Percentiles rank a stretch among this genome's conserved stretches.
phyloP scores from a whole-genome alignment of 176 grass and related monocot genomes.

The Lolium rigidum region DNA sequence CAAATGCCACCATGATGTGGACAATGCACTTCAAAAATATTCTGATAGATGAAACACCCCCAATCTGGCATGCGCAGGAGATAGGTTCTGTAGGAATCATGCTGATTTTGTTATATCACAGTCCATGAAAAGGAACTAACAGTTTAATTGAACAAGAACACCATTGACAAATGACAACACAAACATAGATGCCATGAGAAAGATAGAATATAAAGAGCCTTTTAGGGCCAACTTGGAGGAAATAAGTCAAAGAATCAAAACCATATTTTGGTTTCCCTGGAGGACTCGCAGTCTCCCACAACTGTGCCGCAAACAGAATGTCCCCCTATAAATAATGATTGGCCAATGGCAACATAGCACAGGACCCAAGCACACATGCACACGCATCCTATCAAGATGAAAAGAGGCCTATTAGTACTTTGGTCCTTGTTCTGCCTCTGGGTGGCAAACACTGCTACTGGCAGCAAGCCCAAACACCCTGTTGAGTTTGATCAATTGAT shows the following conservation, averaged over 20 bases:
- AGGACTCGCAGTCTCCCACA: conserved; percentile 41
- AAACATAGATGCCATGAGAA: conserved; percentile 46
- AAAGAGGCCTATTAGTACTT: conserved; percentile 52
- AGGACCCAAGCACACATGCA: conserved; percentile 50
- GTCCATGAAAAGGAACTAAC: conserved; percentile 42
- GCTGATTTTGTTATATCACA: conserved; percentile 46
- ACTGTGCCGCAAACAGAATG: conserved; percentile 39
- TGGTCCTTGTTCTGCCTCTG: conserved; percentile 57
- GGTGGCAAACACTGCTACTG: conserved; percentile 33
- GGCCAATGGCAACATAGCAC: conserved; percentile 49
- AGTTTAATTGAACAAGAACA: conserved; percentile 36
- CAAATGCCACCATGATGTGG: conserved; percentile 30
- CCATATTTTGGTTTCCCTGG: conserved; percentile 53
- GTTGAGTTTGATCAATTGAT: conserved; percentile 41
- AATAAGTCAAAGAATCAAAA: conserved; percentile 58
- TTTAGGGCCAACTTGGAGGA: conserved; percentile 48
- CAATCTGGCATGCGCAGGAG: conserved; percentile 34
- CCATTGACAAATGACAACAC: conserved; percentile 35
- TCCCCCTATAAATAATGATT: conserved; percentile 63
- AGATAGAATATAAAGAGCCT: conserved; percentile 41
- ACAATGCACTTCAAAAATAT: conserved; percentile 32
- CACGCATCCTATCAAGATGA: conserved; percentile 63
- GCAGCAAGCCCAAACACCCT: conserved; percentile 40
- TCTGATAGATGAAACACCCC: conserved; percentile 29
- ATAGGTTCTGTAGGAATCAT: conserved; percentile 42